phyloP scores from a whole-genome alignment of 2,329 filamentous ascomycete genomes.

The Alternaria longipes region DNA sequence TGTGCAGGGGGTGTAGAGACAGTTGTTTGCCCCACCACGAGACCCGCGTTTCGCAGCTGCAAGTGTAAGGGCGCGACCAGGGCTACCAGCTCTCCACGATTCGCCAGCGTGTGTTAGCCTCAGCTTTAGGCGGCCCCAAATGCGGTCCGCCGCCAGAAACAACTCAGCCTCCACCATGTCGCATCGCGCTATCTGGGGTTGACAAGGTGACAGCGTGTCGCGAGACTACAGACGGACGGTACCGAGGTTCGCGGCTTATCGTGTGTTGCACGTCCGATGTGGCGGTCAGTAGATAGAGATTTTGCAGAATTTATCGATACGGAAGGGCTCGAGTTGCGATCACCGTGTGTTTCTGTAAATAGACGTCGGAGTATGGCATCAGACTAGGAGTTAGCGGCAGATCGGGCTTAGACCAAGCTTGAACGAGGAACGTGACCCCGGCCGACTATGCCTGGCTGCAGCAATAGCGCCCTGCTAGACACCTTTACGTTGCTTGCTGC shows the following conservation, averaged over 20 bases:
- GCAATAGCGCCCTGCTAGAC: slow-evolving; percentile 14
- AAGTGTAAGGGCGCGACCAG: background rate
- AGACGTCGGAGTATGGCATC: slow-evolving; percentile 10
- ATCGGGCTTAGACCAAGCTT: slow-evolving; percentile 14
- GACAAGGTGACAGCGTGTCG: slow-evolving; percentile 11
- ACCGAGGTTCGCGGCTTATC: slow-evolving; percentile 2
- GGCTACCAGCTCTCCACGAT: slow-evolving; percentile 5
- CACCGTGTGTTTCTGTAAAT: slow-evolving; percentile 13
- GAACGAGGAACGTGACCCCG: slow-evolving; percentile 15
- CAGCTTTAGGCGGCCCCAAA: slow-evolving; percentile 10
- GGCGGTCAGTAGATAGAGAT: slow-evolving; percentile 9
- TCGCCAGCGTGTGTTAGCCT: slow-evolving; percentile 2
- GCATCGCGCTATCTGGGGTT: background rate
- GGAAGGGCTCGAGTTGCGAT: background rate
- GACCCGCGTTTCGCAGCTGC: slow-evolving; percentile 9
- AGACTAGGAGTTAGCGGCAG: slow-evolving; percentile 14
- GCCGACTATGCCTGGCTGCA: slow-evolving; percentile 11
- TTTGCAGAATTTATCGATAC: slow-evolving; percentile 10
- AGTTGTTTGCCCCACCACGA: slow-evolving; percentile 13
- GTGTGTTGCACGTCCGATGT: background rate
- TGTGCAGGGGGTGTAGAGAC: slow-evolving; percentile 6
- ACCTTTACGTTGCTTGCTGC: slow-evolving; percentile 4
- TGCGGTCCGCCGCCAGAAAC: slow-evolving; percentile 14
- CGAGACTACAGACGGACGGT: background rate
- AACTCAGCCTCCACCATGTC: slow-evolving; percentile 17